Evolutionary conservation across 2,329 filamentous ascomycete genomes (phyloP).

Genomic region (Sarocladiaceae sp.): DNA sequence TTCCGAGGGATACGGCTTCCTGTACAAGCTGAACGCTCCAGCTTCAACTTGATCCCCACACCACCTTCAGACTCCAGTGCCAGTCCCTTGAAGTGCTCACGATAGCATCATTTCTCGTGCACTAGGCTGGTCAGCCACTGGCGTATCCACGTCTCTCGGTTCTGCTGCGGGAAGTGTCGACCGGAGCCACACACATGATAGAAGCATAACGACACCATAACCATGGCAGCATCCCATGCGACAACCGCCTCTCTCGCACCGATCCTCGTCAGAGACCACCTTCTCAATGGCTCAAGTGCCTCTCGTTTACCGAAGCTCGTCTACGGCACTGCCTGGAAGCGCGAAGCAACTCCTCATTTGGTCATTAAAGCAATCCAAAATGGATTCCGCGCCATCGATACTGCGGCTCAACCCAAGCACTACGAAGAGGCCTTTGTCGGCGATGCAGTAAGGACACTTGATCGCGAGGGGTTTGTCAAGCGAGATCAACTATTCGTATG

Average conservation of each 20-base stretch:
- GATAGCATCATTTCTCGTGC: too few relatives aligned
- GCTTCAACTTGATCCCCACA: too few relatives aligned
- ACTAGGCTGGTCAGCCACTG: too few relatives aligned
- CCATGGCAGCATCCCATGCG: conserved; percentile 6
- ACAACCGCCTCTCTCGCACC: background rate
- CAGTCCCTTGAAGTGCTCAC: too few relatives aligned
- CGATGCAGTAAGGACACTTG: conserved; percentile 56
- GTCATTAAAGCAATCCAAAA: conserved; percentile 61
- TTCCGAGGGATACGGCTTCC: too few relatives aligned
- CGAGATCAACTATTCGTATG: conserved; percentile 56
- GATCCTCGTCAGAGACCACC: conserved; percentile 1
- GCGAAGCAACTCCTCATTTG: conserved; percentile 57
- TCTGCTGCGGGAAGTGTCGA: too few relatives aligned
- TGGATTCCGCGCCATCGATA: conserved; percentile 71
- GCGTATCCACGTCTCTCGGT: too few relatives aligned
- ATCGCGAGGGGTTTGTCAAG: conserved; percentile 50
- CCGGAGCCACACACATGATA: too few relatives aligned
- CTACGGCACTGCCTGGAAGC: conserved; percentile 87
- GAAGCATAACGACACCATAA: too few relatives aligned
- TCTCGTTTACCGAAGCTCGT: conserved; percentile 48
- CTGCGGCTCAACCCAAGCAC: conserved; percentile 71
- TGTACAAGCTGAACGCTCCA: too few relatives aligned
- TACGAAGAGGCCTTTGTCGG: conserved; percentile 70
- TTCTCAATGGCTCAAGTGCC: conserved; percentile 21
- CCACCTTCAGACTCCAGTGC: too few relatives aligned